Conservation (phyloP, 139 green algal species). For the Chlorella ohadii region DNA sequence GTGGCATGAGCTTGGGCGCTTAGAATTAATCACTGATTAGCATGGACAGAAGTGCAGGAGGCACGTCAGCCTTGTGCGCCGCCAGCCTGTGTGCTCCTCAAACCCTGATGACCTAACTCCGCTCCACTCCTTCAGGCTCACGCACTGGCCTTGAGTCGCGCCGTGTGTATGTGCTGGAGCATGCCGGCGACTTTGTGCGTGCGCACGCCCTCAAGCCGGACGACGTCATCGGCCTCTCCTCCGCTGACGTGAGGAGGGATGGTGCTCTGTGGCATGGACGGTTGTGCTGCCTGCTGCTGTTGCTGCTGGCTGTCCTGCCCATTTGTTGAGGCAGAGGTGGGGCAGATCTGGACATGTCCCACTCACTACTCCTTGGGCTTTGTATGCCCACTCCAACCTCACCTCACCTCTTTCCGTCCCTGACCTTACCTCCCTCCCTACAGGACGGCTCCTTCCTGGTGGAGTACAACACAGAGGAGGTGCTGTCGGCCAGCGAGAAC, state of each 20-base stretch:
- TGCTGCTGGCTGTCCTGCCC: not conserved
- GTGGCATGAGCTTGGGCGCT: not conserved
- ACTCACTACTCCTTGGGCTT: too few species aligned
- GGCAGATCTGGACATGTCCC: too few species aligned
- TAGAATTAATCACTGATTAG: too few species aligned
- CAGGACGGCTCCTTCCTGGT: slow-evolving; percentile 49
- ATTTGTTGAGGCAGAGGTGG: too few species aligned
- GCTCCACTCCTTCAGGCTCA: not conserved
- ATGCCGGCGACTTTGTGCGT: slow-evolving; percentile 57
- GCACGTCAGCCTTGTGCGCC: not conserved
- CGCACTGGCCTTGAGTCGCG: slow-evolving; percentile 63
- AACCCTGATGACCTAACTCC: not conserved
- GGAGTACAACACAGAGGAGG: slow-evolving; percentile 55
- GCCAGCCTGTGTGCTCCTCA: not conserved
- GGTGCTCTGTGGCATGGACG: not conserved
- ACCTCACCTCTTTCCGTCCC: not conserved
- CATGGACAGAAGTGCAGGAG: not conserved
- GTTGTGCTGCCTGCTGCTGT: not conserved
- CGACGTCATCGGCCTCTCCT: slow-evolving; percentile 72
- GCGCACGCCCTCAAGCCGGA: slow-evolving; percentile 57
- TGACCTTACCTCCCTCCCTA: not conserved
- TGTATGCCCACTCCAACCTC: too few species aligned
- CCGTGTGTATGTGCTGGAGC: slow-evolving; percentile 82
- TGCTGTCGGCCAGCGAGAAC: slow-evolving; percentile 47
- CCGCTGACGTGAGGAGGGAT: not conserved